Percentiles rank a stretch among this genome's conserved stretches.
Conservation (phyloP, 2,329 filamentous ascomycete species). For the Alternaria gaisen region DNA sequence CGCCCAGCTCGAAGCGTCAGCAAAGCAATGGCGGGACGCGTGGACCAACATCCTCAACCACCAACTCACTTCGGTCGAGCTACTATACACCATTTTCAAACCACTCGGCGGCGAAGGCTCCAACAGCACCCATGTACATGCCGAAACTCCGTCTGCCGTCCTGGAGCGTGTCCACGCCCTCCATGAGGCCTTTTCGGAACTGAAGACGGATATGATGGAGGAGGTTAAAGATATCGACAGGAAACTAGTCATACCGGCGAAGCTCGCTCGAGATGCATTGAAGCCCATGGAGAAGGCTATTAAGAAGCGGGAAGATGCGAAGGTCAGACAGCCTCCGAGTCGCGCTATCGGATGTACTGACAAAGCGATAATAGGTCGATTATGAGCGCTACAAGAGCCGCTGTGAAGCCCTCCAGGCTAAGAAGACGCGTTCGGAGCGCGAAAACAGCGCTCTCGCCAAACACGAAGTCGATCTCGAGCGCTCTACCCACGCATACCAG, state of each 20-base stretch:
- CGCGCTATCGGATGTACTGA: conserved; percentile 13
- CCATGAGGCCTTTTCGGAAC: conserved; percentile 72
- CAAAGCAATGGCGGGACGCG: conserved; percentile 78
- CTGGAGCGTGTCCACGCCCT: conserved; percentile 72
- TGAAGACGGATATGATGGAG: conserved; percentile 74
- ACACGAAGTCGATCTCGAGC: conserved; percentile 73
- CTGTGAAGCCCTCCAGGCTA: conserved; percentile 74
- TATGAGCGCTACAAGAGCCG: conserved; percentile 80
- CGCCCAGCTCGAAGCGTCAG: conserved; percentile 75
- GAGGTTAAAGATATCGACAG: conserved; percentile 76
- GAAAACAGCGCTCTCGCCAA: conserved; percentile 77
- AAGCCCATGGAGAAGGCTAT: conserved; percentile 81
- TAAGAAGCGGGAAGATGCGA: conserved; percentile 84
- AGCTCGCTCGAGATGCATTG: conserved; percentile 72
- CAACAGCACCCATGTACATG: conserved; percentile 57
- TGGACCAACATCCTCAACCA: conserved; percentile 77
- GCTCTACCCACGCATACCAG: conserved; percentile 75
- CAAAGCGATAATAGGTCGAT: conserved; percentile 65
- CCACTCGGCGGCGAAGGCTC: conserved; percentile 75
- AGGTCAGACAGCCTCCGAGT: conserved; percentile 54
- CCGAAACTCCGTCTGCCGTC: conserved; percentile 68
- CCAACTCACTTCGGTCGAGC: conserved; percentile 71
- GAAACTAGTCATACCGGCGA: conserved; percentile 74
- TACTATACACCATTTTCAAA: conserved; percentile 78
- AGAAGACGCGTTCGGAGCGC: conserved; percentile 73